Evolutionary conservation across 2,329 filamentous ascomycete species (phyloP).

Genomic region (Xylariaceae sp.): DNA sequence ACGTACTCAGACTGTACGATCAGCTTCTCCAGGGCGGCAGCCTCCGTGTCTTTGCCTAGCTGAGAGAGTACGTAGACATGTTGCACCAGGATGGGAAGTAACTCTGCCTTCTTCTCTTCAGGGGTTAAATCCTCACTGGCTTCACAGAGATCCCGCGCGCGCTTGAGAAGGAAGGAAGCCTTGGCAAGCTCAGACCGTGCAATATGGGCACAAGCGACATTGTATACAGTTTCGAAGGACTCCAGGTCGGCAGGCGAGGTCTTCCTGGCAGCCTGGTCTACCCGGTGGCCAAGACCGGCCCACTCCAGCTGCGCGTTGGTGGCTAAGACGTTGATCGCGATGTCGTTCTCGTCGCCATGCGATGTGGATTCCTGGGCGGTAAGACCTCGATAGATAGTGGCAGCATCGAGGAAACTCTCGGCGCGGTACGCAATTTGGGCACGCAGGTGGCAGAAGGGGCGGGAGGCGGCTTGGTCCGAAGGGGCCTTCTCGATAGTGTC

Average conservation of each 20-base stretch:
- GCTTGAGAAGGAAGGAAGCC: constrained; percentile 62
- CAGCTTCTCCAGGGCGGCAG: constrained; percentile 55
- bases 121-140: constrained; percentile 66
- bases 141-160: constrained; percentile 66
- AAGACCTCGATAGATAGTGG: constrained; percentile 58
- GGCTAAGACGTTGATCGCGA: constrained; percentile 71
- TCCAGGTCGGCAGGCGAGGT: constrained; percentile 59
- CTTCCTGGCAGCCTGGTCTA: constrained; percentile 49
- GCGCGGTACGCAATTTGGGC: constrained; percentile 68
- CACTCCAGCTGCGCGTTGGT: constrained; percentile 68
- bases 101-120: constrained; percentile 68
- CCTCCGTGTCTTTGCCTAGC: constrained; percentile 61
- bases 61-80: constrained; percentile 66
- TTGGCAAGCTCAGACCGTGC: constrained; percentile 61
- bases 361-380: constrained; percentile 38
- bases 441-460: constrained; percentile 47
- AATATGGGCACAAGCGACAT: constrained; percentile 68
- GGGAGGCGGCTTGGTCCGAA: constrained; percentile 24
- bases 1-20: constrained; percentile 56
- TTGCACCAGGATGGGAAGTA: constrained; percentile 71
- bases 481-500: constrained; percentile 35
- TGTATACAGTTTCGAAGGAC: constrained; percentile 77
- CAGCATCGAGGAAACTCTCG: constrained; percentile 66
- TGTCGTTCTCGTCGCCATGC: constrained; percentile 63
- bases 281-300: constrained; percentile 51